Base-by-base conservation (phyloP, 2,329 filamentous ascomycete species). In the Pseudocercospora fuligena region DNA sequence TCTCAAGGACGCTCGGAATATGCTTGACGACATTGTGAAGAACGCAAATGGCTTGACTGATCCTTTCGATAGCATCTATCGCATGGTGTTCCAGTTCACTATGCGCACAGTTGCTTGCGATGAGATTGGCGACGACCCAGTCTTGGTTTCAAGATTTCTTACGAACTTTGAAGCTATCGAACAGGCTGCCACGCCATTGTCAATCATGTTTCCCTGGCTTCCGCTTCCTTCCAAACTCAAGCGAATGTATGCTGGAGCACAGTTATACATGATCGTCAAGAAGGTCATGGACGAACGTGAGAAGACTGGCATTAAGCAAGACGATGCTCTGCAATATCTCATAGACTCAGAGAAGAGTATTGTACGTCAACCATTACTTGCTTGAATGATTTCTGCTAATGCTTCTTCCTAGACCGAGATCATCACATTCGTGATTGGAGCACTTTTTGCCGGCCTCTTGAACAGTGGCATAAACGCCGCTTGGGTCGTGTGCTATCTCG, bases 381-480 rank as follows among this genome's bases (percentile, higher is more conserved):
- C 27, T 43, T 59, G 40, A 64, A 36, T 19, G 5, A n/a, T 40
- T 5, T 31, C 23, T 40, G n/a, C n/a, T 56, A 21, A 31, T n/a
- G 21, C 43, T 21, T 21, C 43, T 14, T 5, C 43, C 43, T 46
- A 51, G 47, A 67, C 66, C 21, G 61, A 72, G 21, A 74, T 74
- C 63, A 49, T 72, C 16, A 69, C 83, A 78, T 86, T 87, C 74
- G 79, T 86, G 36, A 76, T 88, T n/a, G 82, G 82, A 12, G 78
- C 84, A 0, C 76, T 89, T 2, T 87, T 86, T 72, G 86, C 86
- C 1, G 86, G 86, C n/a, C 78, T 85, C 36, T 69, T 87, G n/a
- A 88, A 88, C 75, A 85, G 78, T 25, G 85, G 85, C 46, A 82
- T 86, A 73, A 87, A 86, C 69, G 82, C 84, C 0, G 82, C 82